Evolutionary conservation across 164 flowering plant species (phyloP), one percentile per base, ranked within the genome.

Genomic region (grape (Vitis vinifera)): DNA sequence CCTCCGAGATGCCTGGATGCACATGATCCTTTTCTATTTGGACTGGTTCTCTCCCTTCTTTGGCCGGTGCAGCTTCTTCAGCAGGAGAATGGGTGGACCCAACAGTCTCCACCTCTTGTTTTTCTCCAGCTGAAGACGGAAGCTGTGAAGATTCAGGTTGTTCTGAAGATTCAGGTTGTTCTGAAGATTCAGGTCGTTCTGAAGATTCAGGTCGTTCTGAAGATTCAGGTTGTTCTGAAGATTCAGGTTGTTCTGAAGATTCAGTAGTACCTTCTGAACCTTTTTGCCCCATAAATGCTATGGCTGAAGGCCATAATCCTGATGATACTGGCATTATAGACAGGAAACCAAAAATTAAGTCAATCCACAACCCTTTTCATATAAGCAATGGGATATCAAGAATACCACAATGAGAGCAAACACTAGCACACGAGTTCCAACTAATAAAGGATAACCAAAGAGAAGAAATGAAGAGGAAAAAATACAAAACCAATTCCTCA

Each of bases 201-300:
- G 2, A 23, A 23, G 27, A 23, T 23, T 23, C 27, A 23, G 27
- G 27, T 23, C 0, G 27, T 51, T 73, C 75, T 27, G 70, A 66
- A 44, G 15, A 23, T 50, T 73, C 63, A 55, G 71, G 62, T 55
- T 19, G 72, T 48, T 69, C 67, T 29, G 65, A 50, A 44, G 80
- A 68, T 63, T 79, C 89, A 48, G 73, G 59, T 49, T 71, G 68
- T 48, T 73, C 82, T 8, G 75, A 66, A 29, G 84, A 65, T 66
- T 86, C 90, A 62, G n/a, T 77, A 60, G 57, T 51, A 75, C 63
- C 69, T 48, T 87, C 93, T 52, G 59, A 90, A 65, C 76, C 79
- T 79, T 78, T 92, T 0, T 91, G 87, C 55, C 98, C 97, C 91
- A 88, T 90, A 79, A 91, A 89, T 53, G 96, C 79, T 88, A 87